phyloP scores from a whole-genome alignment of 257 asterid genomes.

The Paulownia fortunei region DNA sequence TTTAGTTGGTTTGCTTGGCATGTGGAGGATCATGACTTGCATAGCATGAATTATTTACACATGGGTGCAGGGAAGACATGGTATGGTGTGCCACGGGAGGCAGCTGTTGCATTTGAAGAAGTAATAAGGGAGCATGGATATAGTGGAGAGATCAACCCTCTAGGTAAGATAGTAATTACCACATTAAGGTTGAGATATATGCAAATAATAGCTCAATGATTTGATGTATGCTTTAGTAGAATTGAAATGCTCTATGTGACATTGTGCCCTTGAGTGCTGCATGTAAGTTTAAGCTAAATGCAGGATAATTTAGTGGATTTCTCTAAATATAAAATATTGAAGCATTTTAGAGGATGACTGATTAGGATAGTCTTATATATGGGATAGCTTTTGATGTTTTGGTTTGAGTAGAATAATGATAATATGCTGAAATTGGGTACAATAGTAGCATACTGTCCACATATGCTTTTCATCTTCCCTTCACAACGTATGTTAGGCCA shows the following conservation, averaged over 20 bases:
- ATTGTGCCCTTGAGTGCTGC: not conserved
- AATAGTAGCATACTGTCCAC: not conserved
- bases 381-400: not conserved
- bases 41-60: conserved; percentile 95
- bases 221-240: conserved; percentile 14
- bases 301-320: not conserved
- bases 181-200: not conserved
- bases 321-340: not conserved
- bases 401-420: not conserved
- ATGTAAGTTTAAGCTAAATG: not conserved
- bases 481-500: not conserved
- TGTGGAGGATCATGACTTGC: conserved; percentile 99
- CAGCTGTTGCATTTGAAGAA: conserved; percentile 95
- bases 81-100: conserved; percentile 97
- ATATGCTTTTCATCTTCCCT: not conserved
- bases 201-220: conserved; percentile 1
- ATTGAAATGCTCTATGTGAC: conserved; percentile 4
- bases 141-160: conserved; percentile 97
- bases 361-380: not conserved
- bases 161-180: conserved; percentile 57
- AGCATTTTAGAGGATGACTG: not conserved
- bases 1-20: conserved; percentile 99
- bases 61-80: conserved; percentile 93
- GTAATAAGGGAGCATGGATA: conserved; percentile 94
- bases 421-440: not conserved